These are phyloP conservation scores for Lipomyces spencermartinsiae DNA, from an alignment of 805 yeast species.

Conservation along the genomic window DNA sequence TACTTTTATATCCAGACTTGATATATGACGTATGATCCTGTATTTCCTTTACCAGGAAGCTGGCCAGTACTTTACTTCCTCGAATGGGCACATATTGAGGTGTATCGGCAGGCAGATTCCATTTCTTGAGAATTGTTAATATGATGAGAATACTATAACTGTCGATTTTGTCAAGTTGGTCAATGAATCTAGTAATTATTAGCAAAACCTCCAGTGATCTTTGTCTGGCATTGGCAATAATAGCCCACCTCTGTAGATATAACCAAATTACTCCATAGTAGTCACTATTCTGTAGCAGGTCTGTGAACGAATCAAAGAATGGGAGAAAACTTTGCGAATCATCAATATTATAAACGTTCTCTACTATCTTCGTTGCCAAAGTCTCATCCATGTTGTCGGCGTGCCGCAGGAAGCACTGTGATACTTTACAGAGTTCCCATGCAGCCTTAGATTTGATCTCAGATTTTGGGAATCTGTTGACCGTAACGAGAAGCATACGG, in stretches of 20 bases:
- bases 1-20: not conserved
- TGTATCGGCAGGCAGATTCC: not conserved
- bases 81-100: conserved; percentile 10
- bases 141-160: conserved; percentile 18
- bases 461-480: conserved; percentile 10
- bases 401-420: conserved; percentile 23
- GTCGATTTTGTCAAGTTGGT: conserved; percentile 13
- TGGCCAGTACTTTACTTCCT: conserved; percentile 14
- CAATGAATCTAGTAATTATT: conserved; percentile 10
- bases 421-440: conserved; percentile 31
- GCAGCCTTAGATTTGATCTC: conserved; percentile 1
- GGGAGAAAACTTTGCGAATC: conserved; percentile 18
- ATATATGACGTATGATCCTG: not conserved
- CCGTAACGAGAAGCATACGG: not conserved
- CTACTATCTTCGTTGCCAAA: conserved; percentile 13
- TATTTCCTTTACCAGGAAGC: conserved; percentile 1
- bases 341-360: conserved; percentile 18
- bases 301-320: conserved; percentile 26
- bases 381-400: conserved; percentile 18
- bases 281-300: conserved; percentile 2
- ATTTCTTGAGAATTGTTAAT: conserved; percentile 15
- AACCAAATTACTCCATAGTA: conserved; percentile 18
- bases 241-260: conserved; percentile 23
- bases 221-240: not conserved
- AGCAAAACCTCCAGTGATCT: not conserved